Evolutionary conservation across 495 filamentous ascomycete species (phyloP).

Genomic region (Penicillium malachiteum): DNA sequence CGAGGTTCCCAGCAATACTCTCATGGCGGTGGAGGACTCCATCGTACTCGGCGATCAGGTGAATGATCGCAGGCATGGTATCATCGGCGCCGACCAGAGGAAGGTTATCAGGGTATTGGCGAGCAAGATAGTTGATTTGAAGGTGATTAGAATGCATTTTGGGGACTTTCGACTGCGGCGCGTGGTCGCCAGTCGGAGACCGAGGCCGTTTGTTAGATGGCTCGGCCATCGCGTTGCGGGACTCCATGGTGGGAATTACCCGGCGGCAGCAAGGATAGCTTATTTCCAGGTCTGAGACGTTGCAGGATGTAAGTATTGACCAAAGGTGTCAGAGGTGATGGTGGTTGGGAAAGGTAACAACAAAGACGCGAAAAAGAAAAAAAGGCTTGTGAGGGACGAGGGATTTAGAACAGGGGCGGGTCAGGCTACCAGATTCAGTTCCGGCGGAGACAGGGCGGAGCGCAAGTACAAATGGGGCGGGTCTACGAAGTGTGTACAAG

Average conservation of each 20-base stretch:
- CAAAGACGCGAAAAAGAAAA: neutral
- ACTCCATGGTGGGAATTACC: slow-evolving; percentile 36
- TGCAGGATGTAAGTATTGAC: neutral
- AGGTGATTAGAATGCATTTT: slow-evolving; percentile 58
- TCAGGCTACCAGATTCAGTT: neutral
- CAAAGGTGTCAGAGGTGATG: neutral
- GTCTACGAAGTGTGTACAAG: neutral
- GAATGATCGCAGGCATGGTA: slow-evolving; percentile 59
- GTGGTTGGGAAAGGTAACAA: no score
- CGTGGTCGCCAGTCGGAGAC: slow-evolving; percentile 52
- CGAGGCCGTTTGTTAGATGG: slow-evolving; percentile 59
- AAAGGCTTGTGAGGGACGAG: neutral
- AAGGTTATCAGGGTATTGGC: slow-evolving; percentile 60
- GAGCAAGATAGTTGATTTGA: slow-evolving; percentile 81
- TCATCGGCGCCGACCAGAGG: slow-evolving; percentile 61
- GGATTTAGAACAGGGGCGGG: neutral
- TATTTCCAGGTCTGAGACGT: no score
- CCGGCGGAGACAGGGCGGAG: neutral
- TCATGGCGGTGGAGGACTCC: slow-evolving; percentile 82
- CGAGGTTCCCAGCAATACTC: slow-evolving; percentile 79
- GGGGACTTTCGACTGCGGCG: slow-evolving; percentile 50
- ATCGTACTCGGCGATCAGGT: slow-evolving; percentile 74
- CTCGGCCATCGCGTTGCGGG: slow-evolving; percentile 36
- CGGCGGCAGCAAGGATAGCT: neutral
- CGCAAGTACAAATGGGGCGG: slow-evolving; percentile 8